phyloP scores from a whole-genome alignment of 148 eudicot species.

The Limonium bicolor region DNA sequence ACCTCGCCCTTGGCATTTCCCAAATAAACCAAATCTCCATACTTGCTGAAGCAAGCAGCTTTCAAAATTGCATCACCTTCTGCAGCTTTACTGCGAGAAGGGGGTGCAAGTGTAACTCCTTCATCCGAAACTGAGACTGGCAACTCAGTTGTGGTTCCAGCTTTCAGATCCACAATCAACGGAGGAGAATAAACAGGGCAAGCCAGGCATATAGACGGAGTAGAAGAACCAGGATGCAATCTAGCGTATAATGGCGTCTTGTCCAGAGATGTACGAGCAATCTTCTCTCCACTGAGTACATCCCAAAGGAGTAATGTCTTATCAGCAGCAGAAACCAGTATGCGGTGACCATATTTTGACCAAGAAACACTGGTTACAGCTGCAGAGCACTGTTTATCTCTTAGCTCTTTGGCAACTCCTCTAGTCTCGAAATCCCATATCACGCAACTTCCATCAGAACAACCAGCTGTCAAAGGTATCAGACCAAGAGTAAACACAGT shows the following conservation, averaged over 20 bases:
- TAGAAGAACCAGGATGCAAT: conserved; percentile 66
- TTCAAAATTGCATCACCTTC: conserved; percentile 68
- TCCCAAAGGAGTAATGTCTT: conserved; percentile 88
- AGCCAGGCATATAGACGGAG: conserved; percentile 63
- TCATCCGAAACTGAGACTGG: conserved; percentile 57
- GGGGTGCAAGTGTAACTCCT: conserved; percentile 27
- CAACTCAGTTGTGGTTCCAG: conserved; percentile 35
- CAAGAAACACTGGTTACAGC: conserved; percentile 89
- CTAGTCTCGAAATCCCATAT: conserved; percentile 92
- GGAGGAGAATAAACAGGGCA: conserved; percentile 91
- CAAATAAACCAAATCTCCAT: conserved; percentile 82
- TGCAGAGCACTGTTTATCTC: conserved; percentile 54
- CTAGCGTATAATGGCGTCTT: conserved; percentile 78
- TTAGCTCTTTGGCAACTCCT: conserved; percentile 68
- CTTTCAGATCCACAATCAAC: conserved; percentile 52
- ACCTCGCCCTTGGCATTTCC: conserved; percentile 95
- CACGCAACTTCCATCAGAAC: conserved; percentile 84
- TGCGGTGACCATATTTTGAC: conserved; percentile 82
- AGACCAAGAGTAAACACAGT: background rate
- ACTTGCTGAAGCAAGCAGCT: conserved; percentile 88
- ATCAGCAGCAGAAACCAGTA: conserved; percentile 82
- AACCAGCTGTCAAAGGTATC: conserved; percentile 48
- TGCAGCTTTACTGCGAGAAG: conserved; percentile 55
- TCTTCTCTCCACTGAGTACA: conserved; percentile 67
- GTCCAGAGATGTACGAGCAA: conserved; percentile 39